These are phyloP conservation scores for Saccharomycopsis sp. DNA, from an alignment of 805 yeast species.

Conservation along the genomic window DNA sequence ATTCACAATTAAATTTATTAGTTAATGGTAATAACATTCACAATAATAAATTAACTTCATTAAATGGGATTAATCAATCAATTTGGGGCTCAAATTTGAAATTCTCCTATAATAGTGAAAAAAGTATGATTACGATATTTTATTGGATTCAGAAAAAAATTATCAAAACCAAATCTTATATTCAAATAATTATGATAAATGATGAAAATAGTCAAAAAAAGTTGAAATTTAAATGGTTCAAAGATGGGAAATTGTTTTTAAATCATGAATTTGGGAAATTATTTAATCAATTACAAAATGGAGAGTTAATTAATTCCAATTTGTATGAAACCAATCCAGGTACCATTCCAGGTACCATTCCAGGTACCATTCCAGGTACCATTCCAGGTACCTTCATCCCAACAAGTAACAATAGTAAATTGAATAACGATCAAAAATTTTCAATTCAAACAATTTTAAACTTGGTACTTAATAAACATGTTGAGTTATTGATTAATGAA, in stretches of 20 bases:
- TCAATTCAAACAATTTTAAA: constrained; percentile 14
- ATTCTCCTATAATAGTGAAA: constrained; percentile 7
- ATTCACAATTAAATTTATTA: constrained; percentile 8
- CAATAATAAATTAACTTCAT: not conserved
- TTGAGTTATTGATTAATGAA: constrained; percentile 7
- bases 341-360: not conserved
- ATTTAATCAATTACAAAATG: constrained; percentile 5
- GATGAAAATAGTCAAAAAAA: constrained; percentile 3
- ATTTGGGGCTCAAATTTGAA: constrained; percentile 17
- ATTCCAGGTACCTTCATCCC: not conserved
- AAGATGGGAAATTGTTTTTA: constrained; percentile 9
- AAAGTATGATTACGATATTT: constrained; percentile 6
- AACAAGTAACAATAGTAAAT: not conserved
- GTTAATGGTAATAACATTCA: constrained; percentile 4
- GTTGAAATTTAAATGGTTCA: constrained; percentile 15
- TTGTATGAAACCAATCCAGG: not conserved
- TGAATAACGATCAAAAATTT: constrained; percentile 2
- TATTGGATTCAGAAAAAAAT: constrained; percentile 16
- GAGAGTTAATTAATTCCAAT: not conserved
- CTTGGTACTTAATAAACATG: constrained; percentile 14
- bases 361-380: not conserved
- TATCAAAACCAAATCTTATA: constrained; percentile 7
- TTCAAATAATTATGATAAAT: constrained; percentile 6
- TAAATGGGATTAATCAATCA: constrained; percentile 13
- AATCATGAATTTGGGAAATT: constrained; percentile 8